Evolutionary conservation across 371 early-diverging fungal species (phyloP).

Genomic region (Rhizopus arrhizus): DNA sequence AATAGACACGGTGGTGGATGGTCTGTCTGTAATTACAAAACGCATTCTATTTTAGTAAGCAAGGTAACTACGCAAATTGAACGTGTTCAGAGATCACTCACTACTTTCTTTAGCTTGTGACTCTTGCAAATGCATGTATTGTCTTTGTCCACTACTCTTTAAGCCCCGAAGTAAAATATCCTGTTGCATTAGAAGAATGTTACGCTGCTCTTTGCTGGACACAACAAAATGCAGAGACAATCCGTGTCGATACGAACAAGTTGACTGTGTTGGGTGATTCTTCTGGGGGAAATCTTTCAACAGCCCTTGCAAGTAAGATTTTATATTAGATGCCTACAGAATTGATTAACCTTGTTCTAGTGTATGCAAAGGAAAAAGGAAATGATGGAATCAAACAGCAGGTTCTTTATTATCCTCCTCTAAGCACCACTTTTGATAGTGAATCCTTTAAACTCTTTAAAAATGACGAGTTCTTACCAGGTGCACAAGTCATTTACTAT

Average conservation of each 20-base stretch:
- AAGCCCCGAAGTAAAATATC: slow-evolving; percentile 32
- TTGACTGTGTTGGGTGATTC: slow-evolving; percentile 40
- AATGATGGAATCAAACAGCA: slow-evolving; percentile 26
- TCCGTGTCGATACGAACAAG: slow-evolving; percentile 25
- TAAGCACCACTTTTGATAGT: slow-evolving; percentile 20
- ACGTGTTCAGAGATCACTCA: background rate
- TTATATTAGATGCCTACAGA: background rate
- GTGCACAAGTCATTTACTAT: too few species aligned
- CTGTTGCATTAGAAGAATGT: slow-evolving; percentile 35
- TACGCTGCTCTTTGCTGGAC: slow-evolving; percentile 36
- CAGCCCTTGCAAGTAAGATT: slow-evolving; percentile 29
- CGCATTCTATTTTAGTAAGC: background rate
- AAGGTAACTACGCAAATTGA: background rate
- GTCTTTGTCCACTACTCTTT: slow-evolving; percentile 31
- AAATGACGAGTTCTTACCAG: background rate
- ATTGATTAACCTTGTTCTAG: slow-evolving; percentile 12
- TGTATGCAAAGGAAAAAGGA: slow-evolving; percentile 32
- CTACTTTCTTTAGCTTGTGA: slow-evolving; percentile 12
- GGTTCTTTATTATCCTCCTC: slow-evolving; percentile 38
- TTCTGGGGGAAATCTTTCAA: slow-evolving; percentile 41
- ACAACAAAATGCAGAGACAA: slow-evolving; percentile 20
- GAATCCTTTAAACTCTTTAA: slow-evolving; percentile 20
- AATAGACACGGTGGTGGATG: slow-evolving; percentile 27
- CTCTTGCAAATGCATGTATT: slow-evolving; percentile 16
- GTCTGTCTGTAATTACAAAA: slow-evolving; percentile 9